A percentile compares a stretch with the other conserved stretches of the same genome.
Evolutionary conservation across 2,329 filamentous ascomycete species (phyloP).

Genomic region (Ascomycota sp.): DNA sequence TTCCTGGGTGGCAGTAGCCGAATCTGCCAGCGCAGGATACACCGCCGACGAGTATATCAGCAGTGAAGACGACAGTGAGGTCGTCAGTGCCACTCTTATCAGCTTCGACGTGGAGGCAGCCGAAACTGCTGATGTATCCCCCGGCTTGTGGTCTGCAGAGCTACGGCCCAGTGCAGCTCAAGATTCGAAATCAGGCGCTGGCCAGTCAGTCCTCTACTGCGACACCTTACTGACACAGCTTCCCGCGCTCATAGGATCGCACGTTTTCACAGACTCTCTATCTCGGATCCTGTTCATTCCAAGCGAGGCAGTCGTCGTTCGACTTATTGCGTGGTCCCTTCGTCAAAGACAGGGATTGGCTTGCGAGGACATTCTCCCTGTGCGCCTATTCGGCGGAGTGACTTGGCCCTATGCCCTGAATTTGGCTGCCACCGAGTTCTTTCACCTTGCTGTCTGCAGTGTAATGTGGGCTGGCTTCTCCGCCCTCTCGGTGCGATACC

Average conservation of each 20-base stretch:
- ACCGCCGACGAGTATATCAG: slow-evolving; percentile 29
- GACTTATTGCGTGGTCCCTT: slow-evolving; percentile 23
- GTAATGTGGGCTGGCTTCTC: slow-evolving; percentile 25
- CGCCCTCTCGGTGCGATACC: slow-evolving; percentile 16
- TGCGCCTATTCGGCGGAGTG: slow-evolving; percentile 15
- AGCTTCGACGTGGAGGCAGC: slow-evolving; percentile 40
- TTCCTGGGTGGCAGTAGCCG: slow-evolving; percentile 11
- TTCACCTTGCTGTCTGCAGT: slow-evolving; percentile 21
- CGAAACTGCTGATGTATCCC: slow-evolving; percentile 27
- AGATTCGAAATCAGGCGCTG: slow-evolving; percentile 8
- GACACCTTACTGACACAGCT: slow-evolving; percentile 30
- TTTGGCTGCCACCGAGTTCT: slow-evolving; percentile 23
- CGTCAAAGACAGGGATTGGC: slow-evolving; percentile 17
- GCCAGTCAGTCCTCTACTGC: slow-evolving; percentile 16
- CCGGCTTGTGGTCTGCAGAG: slow-evolving; percentile 37
- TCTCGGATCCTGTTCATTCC: slow-evolving; percentile 23
- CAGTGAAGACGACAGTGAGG: slow-evolving; percentile 35
- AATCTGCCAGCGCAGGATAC: slow-evolving; percentile 26
- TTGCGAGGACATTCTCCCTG: slow-evolving; percentile 16
- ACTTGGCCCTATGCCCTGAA: slow-evolving; percentile 21
- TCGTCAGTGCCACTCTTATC: slow-evolving; percentile 34
- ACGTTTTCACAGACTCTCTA: slow-evolving; percentile 23
- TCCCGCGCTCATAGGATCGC: slow-evolving; percentile 25
- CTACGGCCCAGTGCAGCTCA: slow-evolving; percentile 26
- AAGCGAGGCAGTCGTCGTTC: slow-evolving; percentile 23